Evolutionary conservation across 2,329 filamentous ascomycete species (phyloP).

Genomic region (Xylaria sp.): DNA sequence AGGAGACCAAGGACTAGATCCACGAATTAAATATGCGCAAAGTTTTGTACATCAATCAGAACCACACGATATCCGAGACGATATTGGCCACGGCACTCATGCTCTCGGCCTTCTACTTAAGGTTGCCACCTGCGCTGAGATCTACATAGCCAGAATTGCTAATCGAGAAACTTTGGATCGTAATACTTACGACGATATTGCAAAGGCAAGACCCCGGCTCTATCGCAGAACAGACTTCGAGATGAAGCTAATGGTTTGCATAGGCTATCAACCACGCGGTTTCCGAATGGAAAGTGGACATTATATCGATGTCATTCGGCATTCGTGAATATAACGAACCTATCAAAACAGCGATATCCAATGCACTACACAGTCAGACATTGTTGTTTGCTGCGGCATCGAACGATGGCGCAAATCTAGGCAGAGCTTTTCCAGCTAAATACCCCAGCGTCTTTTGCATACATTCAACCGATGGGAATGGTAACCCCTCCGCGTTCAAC

Average conservation of each 20-base stretch:
- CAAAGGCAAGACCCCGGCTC: neutral
- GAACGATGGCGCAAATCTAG: slow-evolving; percentile 9
- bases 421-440: slow-evolving; percentile 15
- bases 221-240: neutral
- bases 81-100: slow-evolving; percentile 22
- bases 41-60: slow-evolving; percentile 10
- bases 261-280: slow-evolving; percentile 18
- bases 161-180: neutral
- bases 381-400: slow-evolving; percentile 22
- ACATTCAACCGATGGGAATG: slow-evolving; percentile 19
- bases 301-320: slow-evolving; percentile 27
- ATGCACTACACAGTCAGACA: neutral
- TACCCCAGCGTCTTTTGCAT: slow-evolving; percentile 17
- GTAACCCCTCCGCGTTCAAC: slow-evolving; percentile 13
- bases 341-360: neutral
- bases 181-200: neutral
- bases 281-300: slow-evolving; percentile 11
- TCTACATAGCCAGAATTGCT: slow-evolving; percentile 17
- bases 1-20: neutral
- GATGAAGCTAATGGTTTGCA: neutral
- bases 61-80: neutral
- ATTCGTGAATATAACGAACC: slow-evolving; percentile 3
- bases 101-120: slow-evolving; percentile 10
- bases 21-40: neutral
- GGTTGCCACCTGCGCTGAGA: slow-evolving; percentile 11